Conservation (phyloP, 768 basidiomycete species). For the Royoungia palumana region DNA sequence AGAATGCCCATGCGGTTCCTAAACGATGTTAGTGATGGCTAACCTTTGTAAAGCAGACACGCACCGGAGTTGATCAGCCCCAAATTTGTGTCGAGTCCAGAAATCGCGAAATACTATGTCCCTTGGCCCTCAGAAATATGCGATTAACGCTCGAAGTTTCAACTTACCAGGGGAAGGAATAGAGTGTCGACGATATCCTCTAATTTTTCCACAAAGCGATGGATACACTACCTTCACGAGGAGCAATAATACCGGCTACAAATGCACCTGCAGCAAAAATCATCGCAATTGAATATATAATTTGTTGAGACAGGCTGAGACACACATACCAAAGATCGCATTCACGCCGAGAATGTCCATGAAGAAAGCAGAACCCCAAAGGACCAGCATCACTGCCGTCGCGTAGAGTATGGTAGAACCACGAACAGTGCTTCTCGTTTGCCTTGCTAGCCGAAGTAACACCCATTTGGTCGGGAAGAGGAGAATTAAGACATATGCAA, state of each 20-base stretch:
- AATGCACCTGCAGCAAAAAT: slow-evolving; percentile 59
- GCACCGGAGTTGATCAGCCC: slow-evolving; percentile 58
- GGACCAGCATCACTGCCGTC: slow-evolving; percentile 75
- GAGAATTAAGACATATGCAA: slow-evolving; percentile 72
- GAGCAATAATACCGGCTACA: slow-evolving; percentile 75
- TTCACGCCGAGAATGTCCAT: slow-evolving; percentile 92
- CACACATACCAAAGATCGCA: slow-evolving; percentile 71
- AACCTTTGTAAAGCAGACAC: neutral
- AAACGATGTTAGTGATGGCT: neutral
- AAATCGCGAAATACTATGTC: slow-evolving; percentile 82
- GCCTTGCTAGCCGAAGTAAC: slow-evolving; percentile 68
- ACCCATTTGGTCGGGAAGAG: slow-evolving; percentile 60
- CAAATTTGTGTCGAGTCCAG: slow-evolving; percentile 86
- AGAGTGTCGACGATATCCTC: slow-evolving; percentile 92
- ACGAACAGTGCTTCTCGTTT: slow-evolving; percentile 75
- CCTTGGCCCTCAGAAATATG: slow-evolving; percentile 39
- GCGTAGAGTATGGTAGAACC: slow-evolving; percentile 89
- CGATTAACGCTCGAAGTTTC: neutral
- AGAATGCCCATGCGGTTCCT: slow-evolving; percentile 87
- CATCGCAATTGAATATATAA: no score
- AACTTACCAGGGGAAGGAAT: slow-evolving; percentile 73
- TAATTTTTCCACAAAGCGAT: slow-evolving; percentile 87
- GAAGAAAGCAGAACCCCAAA: slow-evolving; percentile 88
- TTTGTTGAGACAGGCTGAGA: no score
- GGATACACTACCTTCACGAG: slow-evolving; percentile 82